Conservation (phyloP, 805 yeast species). For the Suhomyces prunicola region DNA sequence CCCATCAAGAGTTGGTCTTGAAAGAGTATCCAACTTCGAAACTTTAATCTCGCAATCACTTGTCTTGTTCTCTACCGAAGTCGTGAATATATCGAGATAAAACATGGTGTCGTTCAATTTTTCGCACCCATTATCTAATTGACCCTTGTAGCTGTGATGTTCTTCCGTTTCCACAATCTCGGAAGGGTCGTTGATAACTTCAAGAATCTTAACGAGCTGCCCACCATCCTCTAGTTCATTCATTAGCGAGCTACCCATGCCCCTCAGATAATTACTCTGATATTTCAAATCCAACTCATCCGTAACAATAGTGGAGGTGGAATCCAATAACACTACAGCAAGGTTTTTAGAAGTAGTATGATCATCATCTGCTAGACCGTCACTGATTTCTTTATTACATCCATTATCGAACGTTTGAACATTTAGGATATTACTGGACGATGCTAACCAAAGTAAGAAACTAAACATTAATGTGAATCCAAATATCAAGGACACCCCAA, state of each 20-base stretch:
- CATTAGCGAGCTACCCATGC: background rate
- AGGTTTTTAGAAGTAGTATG: background rate
- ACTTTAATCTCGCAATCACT: background rate
- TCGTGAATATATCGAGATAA: background rate
- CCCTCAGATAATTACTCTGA: background rate
- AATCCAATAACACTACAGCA: background rate
- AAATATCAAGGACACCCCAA: background rate
- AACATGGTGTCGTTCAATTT: background rate
- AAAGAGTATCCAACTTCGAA: background rate
- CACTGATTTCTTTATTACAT: background rate
- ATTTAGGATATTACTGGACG: background rate
- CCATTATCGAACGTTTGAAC: background rate
- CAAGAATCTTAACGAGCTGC: background rate
- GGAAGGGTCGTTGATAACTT: background rate
- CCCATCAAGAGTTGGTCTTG: background rate
- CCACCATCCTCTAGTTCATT: background rate
- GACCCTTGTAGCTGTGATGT: background rate
- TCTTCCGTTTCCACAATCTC: background rate
- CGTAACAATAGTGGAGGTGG: background rate
- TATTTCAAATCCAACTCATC: background rate
- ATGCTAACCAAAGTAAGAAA: background rate
- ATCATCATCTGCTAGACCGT: background rate
- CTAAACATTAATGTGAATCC: background rate
- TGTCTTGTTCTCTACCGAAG: background rate
- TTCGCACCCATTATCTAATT: background rate